Percentiles rank a stretch among this genome's conserved stretches.
Evolutionary conservation across 768 basidiomycete species (phyloP).

Genomic region (Crassisporium funariophilum): DNA sequence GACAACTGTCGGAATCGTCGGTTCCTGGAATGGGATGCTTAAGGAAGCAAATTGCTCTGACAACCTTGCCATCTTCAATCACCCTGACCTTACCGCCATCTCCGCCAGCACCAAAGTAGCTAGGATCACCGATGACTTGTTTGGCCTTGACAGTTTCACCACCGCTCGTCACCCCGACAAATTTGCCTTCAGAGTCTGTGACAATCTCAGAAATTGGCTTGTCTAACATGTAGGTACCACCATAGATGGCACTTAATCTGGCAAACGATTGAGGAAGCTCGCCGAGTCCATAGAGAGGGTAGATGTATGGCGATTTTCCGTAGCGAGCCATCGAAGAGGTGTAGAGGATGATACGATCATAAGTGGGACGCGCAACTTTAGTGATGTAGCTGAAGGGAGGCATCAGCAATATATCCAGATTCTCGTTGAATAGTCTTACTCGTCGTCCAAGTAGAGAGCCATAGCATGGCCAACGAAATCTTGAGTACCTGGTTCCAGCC

Average conservation of each 20-base stretch:
- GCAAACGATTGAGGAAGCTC: constrained; percentile 99
- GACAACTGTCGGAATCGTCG: constrained; percentile 91
- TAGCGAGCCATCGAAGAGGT: constrained; percentile 99
- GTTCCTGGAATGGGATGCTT: constrained; percentile 99
- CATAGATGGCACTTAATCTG: constrained; percentile 96
- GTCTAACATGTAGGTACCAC: constrained; percentile 99
- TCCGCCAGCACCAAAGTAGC: constrained; percentile 78
- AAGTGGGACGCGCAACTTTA: constrained; percentile 86
- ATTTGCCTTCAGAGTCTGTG: constrained; percentile 82
- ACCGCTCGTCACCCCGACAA: constrained; percentile 88
- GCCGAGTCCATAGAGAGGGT: constrained; percentile 97
- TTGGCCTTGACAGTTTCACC: constrained; percentile 95
- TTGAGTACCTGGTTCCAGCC: constrained; percentile 94
- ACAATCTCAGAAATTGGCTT: constrained; percentile 92
- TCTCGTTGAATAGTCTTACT: constrained; percentile 55
- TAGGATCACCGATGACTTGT: constrained; percentile 96
- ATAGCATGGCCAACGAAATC: constrained; percentile 99
- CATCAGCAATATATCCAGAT: constrained; percentile 2
- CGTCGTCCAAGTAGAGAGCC: constrained; percentile 97
- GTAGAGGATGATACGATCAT: constrained; percentile 95
- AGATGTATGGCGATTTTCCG: constrained; percentile 99
- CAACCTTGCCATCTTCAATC: constrained; percentile 90
- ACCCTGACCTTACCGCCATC: constrained; percentile 84
- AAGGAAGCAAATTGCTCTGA: constrained; percentile 95
- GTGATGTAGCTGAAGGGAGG: constrained; percentile 76